phyloP scores from a whole-genome alignment of 2,329 filamentous ascomycete species.

The Gnomoniopsis sp. region DNA sequence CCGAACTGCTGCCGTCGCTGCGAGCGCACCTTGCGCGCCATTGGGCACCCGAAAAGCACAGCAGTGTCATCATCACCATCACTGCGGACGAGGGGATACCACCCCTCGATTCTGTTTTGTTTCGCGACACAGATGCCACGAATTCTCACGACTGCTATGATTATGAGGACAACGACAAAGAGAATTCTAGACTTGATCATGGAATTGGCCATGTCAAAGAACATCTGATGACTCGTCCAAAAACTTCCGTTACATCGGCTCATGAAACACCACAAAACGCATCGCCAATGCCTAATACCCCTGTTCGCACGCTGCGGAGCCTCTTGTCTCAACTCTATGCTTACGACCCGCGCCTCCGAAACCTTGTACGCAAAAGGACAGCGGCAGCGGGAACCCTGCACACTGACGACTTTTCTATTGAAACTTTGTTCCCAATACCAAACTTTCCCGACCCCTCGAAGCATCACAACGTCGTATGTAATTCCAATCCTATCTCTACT shows the following conservation, averaged over 20 bases:
- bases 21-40: slow-evolving; percentile 24
- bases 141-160: too few species aligned
- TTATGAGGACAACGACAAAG: background rate
- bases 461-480: background rate
- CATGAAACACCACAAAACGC: background rate
- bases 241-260: background rate
- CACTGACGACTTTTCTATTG: background rate
- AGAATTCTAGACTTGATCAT: background rate
- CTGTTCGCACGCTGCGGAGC: slow-evolving; percentile 25
- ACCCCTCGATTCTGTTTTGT: slow-evolving; percentile 21
- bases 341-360: slow-evolving; percentile 27
- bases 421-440: slow-evolving; percentile 15
- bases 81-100: slow-evolving; percentile 22
- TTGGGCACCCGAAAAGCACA: slow-evolving; percentile 22
- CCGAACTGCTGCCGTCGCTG: slow-evolving; percentile 27
- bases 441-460: background rate
- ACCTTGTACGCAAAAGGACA: slow-evolving; percentile 19
- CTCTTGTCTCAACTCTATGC: slow-evolving; percentile 28
- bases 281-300: slow-evolving; percentile 19
- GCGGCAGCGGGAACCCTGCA: background rate
- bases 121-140: background rate
- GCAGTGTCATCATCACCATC: slow-evolving; percentile 25
- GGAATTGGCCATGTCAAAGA: background rate
- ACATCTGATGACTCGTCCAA: background rate
- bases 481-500: background rate